These are phyloP conservation scores for Chamaecrista fasciculata DNA, from an alignment of 306 rosid genomes.

Conservation along the genomic window DNA sequence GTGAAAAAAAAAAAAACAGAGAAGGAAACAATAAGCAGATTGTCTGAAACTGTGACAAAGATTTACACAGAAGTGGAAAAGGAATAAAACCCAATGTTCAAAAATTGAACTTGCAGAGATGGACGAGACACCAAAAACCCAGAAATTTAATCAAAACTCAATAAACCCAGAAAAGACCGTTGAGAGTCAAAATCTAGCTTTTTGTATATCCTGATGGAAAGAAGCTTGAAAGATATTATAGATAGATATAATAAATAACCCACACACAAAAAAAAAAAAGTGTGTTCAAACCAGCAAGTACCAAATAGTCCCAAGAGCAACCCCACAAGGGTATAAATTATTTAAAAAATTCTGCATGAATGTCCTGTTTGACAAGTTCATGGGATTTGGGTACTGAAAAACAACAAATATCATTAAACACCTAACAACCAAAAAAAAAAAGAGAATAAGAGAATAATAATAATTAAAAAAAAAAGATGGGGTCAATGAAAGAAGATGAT, in stretches of 20 bases:
- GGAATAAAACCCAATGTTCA: too few species aligned
- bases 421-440: neutral
- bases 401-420: neutral
- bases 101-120: too few species aligned
- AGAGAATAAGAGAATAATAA: too few species aligned
- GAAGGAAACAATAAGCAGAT: neutral
- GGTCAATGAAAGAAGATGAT: slow-evolving; percentile 13
- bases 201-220: neutral
- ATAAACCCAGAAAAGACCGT: neutral
- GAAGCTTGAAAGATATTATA: neutral
- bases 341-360: neutral
- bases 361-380: slow-evolving; percentile 25
- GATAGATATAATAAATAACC: too few species aligned
- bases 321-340: neutral
- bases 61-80: too few species aligned
- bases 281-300: neutral
- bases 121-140: too few species aligned
- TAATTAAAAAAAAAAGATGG: neutral
- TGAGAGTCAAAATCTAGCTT: neutral
- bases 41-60: too few species aligned
- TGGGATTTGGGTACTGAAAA: neutral
- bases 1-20: neutral
- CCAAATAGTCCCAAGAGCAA: neutral
- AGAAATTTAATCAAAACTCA: neutral
- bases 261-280: neutral